A percentile compares a stretch with the other conserved stretches of the same genome.
phyloP scores from a whole-genome alignment of 805 yeast species.

The Lipomyces starkeyi region DNA sequence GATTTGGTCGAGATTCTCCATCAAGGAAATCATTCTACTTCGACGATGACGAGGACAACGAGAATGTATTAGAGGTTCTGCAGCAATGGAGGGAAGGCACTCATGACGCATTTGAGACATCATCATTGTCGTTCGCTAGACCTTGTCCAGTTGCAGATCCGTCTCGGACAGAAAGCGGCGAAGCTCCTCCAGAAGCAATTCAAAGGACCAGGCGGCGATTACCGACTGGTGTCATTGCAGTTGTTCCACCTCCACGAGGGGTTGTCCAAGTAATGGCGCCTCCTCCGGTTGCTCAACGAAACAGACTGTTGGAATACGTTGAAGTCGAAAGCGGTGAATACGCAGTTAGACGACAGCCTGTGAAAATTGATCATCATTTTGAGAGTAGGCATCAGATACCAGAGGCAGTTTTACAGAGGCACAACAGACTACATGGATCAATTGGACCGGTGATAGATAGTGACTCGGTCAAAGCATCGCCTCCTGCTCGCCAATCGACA shows the following conservation, averaged over 20 bases:
- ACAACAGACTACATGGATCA: background rate
- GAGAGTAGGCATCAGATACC: background rate
- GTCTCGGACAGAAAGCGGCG: background rate
- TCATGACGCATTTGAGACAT: conserved; percentile 34
- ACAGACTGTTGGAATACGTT: conserved; percentile 7
- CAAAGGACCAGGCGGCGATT: conserved; percentile 12
- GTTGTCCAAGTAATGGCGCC: conserved; percentile 21
- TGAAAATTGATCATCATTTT: conserved; percentile 12
- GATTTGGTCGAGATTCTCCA: conserved; percentile 30
- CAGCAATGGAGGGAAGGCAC: conserved; percentile 37
- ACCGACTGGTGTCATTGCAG: conserved; percentile 34
- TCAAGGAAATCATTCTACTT: conserved; percentile 29
- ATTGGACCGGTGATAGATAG: background rate
- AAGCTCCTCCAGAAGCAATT: background rate
- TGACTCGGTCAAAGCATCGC: background rate
- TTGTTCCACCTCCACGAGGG: conserved; percentile 26
- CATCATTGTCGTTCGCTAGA: conserved; percentile 18
- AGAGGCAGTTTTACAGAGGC: background rate
- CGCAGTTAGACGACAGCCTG: conserved; percentile 15
- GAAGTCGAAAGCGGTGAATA: conserved; percentile 33
- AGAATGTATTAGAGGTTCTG: conserved; percentile 26
- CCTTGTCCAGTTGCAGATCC: background rate
- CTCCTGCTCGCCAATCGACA: background rate
- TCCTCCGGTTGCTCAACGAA: conserved; percentile 15
- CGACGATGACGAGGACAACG: conserved; percentile 34